These are phyloP conservation scores for Chaetomium globosum DNA, from an alignment of 2,329 filamentous ascomycete species.

Conservation along the genomic window DNA sequence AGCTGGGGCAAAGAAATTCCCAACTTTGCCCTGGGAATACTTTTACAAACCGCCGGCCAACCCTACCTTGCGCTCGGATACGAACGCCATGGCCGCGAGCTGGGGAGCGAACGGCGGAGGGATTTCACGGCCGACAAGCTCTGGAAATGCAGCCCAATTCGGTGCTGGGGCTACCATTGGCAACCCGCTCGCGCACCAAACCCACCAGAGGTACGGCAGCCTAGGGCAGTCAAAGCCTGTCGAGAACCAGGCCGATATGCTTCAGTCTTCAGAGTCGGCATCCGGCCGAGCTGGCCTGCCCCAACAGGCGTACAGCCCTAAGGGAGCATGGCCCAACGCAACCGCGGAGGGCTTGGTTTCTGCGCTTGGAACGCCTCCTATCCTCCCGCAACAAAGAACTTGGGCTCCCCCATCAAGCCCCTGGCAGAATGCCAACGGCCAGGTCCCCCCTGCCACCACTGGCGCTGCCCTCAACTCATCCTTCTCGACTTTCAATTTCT, in stretches of 20 bases:
- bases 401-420: slow-evolving; percentile 26
- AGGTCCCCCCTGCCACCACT: slow-evolving; percentile 5
- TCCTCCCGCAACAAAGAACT: slow-evolving; percentile 17
- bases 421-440: slow-evolving; percentile 26
- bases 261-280: slow-evolving; percentile 9
- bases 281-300: slow-evolving; percentile 1
- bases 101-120: slow-evolving; percentile 19
- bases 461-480: slow-evolving; percentile 22
- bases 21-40: slow-evolving; percentile 56
- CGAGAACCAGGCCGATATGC: slow-evolving; percentile 11
- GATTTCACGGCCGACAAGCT: slow-evolving; percentile 30
- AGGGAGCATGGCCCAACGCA: slow-evolving; percentile 18
- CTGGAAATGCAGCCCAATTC: slow-evolving; percentile 20
- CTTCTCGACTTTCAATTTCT: slow-evolving; percentile 39
- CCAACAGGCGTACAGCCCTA: slow-evolving; percentile 12
- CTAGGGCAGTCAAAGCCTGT: neutral
- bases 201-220: slow-evolving; percentile 15
- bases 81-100: neutral
- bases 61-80: slow-evolving; percentile 7
- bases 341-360: slow-evolving; percentile 5
- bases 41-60: slow-evolving; percentile 41
- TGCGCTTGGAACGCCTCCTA: slow-evolving; percentile 12
- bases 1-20: slow-evolving; percentile 44
- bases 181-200: slow-evolving; percentile 19
- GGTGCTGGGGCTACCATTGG: slow-evolving; percentile 5